Conservation (phyloP, 768 basidiomycete genomes). For the Nidularia sp. region DNA sequence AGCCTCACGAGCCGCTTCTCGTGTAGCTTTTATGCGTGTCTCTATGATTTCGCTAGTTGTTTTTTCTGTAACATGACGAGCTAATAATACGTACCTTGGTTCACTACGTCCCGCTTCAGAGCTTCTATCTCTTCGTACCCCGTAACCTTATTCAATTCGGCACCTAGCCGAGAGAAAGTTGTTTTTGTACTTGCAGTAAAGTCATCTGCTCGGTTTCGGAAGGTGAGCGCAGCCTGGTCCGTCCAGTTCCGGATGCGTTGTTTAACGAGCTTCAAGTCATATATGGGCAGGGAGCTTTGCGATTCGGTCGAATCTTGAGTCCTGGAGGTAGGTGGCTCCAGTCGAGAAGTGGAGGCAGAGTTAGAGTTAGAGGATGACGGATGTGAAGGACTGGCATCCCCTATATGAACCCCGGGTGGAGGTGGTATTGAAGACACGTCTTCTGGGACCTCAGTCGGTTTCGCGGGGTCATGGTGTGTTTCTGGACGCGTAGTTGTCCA, state of each 20-base stretch:
- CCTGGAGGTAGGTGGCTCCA: not conserved
- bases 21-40: slow-evolving; percentile 61
- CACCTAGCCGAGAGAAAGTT: slow-evolving; percentile 71
- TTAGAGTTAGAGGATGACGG: too few relatives aligned
- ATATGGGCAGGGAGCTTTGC: slow-evolving; percentile 4
- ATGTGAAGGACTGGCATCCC: not conserved
- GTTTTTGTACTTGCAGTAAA: slow-evolving; percentile 54
- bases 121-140: slow-evolving; percentile 90
- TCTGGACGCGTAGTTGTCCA: slow-evolving; percentile 22
- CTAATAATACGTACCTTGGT: slow-evolving; percentile 66
- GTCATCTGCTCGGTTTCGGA: slow-evolving; percentile 53
- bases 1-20: slow-evolving; percentile 63
- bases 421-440: not conserved
- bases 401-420: not conserved
- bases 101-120: slow-evolving; percentile 71
- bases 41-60: slow-evolving; percentile 41
- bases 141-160: slow-evolving; percentile 79
- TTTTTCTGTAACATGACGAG: slow-evolving; percentile 4
- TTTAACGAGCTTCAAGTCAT: slow-evolving; percentile 33
- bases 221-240: slow-evolving; percentile 32
- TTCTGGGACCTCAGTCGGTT: not conserved
- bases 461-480: not conserved
- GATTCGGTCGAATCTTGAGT: not conserved
- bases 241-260: slow-evolving; percentile 48
- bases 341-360: not conserved